These are phyloP conservation scores for Byssothecium circinans DNA, from an alignment of 2,329 filamentous ascomycete genomes.

Conservation along the genomic window DNA sequence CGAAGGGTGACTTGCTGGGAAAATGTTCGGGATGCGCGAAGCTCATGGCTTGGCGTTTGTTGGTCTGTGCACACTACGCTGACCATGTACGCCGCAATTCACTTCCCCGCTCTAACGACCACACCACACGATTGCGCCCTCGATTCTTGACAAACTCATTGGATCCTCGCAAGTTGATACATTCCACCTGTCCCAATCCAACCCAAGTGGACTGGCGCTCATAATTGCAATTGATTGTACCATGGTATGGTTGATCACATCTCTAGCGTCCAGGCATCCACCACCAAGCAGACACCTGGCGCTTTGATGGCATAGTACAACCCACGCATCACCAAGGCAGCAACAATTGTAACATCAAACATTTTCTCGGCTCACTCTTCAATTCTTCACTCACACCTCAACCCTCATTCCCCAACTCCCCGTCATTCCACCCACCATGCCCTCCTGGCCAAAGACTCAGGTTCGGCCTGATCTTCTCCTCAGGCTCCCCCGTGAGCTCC, in stretches of 20 bases:
- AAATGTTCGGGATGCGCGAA: slow-evolving; percentile 19
- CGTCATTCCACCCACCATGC: background rate
- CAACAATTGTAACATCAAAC: background rate
- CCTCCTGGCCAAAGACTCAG: background rate
- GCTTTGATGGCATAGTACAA: background rate
- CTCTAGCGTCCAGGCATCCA: background rate
- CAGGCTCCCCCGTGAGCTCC: slow-evolving; percentile 17
- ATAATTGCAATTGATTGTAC: too few relatives aligned
- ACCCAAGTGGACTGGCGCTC: too few relatives aligned
- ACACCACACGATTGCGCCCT: background rate
- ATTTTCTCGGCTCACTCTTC: background rate
- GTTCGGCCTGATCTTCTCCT: slow-evolving; percentile 5
- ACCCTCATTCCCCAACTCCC: background rate
- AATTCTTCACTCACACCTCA: background rate
- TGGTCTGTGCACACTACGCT: background rate
- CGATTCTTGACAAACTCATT: too few relatives aligned
- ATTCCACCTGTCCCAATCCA: too few relatives aligned
- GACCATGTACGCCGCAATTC: background rate
- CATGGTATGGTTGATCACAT: too few relatives aligned
- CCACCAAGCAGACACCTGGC: background rate
- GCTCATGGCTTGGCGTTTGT: slow-evolving; percentile 7
- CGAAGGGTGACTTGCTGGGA: slow-evolving; percentile 6
- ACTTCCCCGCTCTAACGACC: background rate
- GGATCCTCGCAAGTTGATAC: too few relatives aligned
- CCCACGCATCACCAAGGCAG: slow-evolving; percentile 1